Base-by-base conservation (phyloP, 2,329 filamentous ascomycete species). In the Venturia oleaginea region DNA sequence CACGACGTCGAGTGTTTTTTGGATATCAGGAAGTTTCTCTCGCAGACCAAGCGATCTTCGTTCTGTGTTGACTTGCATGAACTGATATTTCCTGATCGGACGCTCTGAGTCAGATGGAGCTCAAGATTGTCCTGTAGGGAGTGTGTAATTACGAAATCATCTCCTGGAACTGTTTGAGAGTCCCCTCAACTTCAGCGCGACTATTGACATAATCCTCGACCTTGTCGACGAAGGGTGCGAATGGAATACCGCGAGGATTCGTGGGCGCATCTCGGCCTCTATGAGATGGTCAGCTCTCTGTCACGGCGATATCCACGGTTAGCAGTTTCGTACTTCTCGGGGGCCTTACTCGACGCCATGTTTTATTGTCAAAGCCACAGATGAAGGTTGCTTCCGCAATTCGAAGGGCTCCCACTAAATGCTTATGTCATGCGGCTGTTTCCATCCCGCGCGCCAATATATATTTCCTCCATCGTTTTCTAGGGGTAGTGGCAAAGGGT, bases 1-100 rank as follows among this genome's bases (percentile, higher is more conserved):
- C 61, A 97, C 93, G 22, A 91, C 94, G 66, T 97, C 93, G 66
- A 97, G 78, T 0, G 94, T 97, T 81, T 97, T 97, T 72, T 91
- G 87, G 68, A 99, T 97, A 75, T 99, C 94, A 0, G 94, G 94
- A 69, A 99, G 92, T 80, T 97, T 99, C 73, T 97, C 92, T 72
- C 88, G 90, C 64, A 99, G 80, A 2, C 92, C 92, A 4, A 83
- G 81, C 63, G 90, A 88, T 59, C 94, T 85, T 68, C 91, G 84
- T 76, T 96, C 89, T 66, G 94, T 90, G 76, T 96, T 97, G 74
- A 89, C 82, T 79, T 97, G 92, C 94, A 99, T 99, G 79, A 97
- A 99, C 76, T 97, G 94, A 80, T 99, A 99, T 83, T 99, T 99
- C 70, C 92, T 32, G 4, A 24, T 4, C 19, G 11, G 54, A 17